A percentile compares a stretch with the other conserved stretches of the same genome.
Conservation (phyloP, 1,139 yeast genomes). For the Yamadazyma diddensiae region DNA sequence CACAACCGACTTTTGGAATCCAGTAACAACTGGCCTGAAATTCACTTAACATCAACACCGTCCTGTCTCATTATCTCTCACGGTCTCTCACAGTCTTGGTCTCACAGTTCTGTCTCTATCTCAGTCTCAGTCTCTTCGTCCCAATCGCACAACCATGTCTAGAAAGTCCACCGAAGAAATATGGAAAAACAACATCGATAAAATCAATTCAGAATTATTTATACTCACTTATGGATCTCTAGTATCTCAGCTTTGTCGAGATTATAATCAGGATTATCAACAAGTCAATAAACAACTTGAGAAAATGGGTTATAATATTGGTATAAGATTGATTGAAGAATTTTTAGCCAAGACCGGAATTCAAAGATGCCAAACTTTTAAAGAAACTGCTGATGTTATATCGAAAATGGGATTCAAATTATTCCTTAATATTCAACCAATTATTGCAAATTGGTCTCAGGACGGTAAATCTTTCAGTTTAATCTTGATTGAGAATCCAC, state of each 20-base stretch:
- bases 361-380: conserved; percentile 74
- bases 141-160: conserved; percentile 8
- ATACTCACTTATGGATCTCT: conserved; percentile 92
- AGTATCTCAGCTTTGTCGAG: conserved; percentile 90
- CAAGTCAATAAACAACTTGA: conserved; percentile 83
- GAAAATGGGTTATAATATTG: conserved; percentile 94
- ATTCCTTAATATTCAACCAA: conserved; percentile 80
- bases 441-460: conserved; percentile 69
- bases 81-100: no score
- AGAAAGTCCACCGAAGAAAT: conserved; percentile 57
- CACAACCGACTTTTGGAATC: no score
- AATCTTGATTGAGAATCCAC: conserved; percentile 79
- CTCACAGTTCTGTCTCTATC: no score
- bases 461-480: conserved; percentile 77
- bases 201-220: conserved; percentile 88
- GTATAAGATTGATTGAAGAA: conserved; percentile 87
- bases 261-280: conserved; percentile 68
- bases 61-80: no score
- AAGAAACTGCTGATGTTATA: conserved; percentile 85
- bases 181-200: conserved; percentile 88
- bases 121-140: no score
- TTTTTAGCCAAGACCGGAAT: conserved; percentile 84
- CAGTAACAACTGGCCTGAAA: no score
- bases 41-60: no score
- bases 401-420: conserved; percentile 87